phyloP scores from a whole-genome alignment of 345 rosid species.

The Pistacia atlantica region DNA sequence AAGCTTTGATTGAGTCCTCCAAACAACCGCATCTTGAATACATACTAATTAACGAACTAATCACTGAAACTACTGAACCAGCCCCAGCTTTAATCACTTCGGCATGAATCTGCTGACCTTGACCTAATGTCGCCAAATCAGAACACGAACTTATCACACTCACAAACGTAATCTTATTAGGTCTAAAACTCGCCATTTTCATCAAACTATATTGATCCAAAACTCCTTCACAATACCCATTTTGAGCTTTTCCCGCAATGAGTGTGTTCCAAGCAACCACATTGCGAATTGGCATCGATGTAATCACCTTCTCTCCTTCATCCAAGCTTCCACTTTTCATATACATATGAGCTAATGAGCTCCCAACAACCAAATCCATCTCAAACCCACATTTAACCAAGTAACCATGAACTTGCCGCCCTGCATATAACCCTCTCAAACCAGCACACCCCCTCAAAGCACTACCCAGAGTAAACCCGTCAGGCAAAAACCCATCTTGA shows the following conservation, averaged over 20 bases:
- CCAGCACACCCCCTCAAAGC: conserved; percentile 73
- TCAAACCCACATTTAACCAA: conserved; percentile 53
- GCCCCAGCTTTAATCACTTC: conserved; percentile 65
- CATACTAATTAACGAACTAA: conserved; percentile 69
- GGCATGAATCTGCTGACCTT: conserved; percentile 79
- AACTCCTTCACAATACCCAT: conserved; percentile 55
- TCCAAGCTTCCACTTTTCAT: conserved; percentile 60
- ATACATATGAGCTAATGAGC: conserved; percentile 77
- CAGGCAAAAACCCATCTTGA: conserved; percentile 48
- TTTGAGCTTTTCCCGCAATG: conserved; percentile 65
- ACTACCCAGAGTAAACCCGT: conserved; percentile 65
- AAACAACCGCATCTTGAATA: conserved; percentile 79
- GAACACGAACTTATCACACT: conserved; percentile 75
- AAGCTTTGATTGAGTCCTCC: conserved; percentile 61
- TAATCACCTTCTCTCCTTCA: conserved; percentile 65
- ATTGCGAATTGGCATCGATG: conserved; percentile 47
- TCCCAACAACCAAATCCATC: conserved; percentile 53
- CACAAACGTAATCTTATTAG: conserved; percentile 64
- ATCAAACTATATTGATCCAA: conserved; percentile 50
- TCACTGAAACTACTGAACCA: conserved; percentile 46
- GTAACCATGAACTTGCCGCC: conserved; percentile 62
- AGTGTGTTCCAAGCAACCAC: conserved; percentile 78
- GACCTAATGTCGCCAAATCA: conserved; percentile 68
- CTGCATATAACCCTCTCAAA: conserved; percentile 39
- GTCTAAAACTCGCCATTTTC: conserved; percentile 60